Base-by-base conservation (phyloP, 306 rosid species). In the Neltuma alba region DNA sequence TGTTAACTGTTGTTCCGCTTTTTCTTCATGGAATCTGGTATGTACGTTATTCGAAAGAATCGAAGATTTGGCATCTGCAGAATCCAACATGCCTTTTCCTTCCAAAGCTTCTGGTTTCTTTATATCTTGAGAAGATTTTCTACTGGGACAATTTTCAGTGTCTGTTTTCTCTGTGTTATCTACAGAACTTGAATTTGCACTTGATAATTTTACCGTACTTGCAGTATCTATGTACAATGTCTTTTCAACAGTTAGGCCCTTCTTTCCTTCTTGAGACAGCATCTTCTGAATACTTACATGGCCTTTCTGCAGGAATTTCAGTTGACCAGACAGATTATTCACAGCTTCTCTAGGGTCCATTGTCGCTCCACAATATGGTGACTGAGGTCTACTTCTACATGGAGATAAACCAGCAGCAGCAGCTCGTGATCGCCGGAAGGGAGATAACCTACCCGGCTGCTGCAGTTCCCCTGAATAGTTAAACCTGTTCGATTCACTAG, bases 201-300 rank as follows among this genome's bases (percentile, higher is more conserved):
- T 37, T 21, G 87, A 68, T 20, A 10, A 40, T 79, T 80, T 83
- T 41, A 77, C 74, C 65, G 76, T 84, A 69, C 87, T 89, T 36
- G 76, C 89, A 83, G 92, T 75, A 79, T 92, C 98, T 81, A 91
- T 83, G 76, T 87, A 86, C 78, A 91, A 76, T 41, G 92, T 86
- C 82, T 91, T 94, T 86, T 90, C 99, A 37, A 81, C 72, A 20
- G 85, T 52, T 62, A 86, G 75, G 70, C 70, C 86, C 79, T 50
- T 84, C 80, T 75, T 81, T 83, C 76, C 68, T 79, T 70, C 83
- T 58, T 68, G 87, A 52, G 86, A 74, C 14, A 23, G 76, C 72
- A 76, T 70, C 16, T 86, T 86, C 81, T 76, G 85, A 85, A 64
- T 44, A 42, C 74, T 84, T 55, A 60, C 79, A 41, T 78, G 66